These are phyloP conservation scores for Cymodocea nodosa DNA, from an alignment of 116 monocot species.

Conservation along the genomic window DNA sequence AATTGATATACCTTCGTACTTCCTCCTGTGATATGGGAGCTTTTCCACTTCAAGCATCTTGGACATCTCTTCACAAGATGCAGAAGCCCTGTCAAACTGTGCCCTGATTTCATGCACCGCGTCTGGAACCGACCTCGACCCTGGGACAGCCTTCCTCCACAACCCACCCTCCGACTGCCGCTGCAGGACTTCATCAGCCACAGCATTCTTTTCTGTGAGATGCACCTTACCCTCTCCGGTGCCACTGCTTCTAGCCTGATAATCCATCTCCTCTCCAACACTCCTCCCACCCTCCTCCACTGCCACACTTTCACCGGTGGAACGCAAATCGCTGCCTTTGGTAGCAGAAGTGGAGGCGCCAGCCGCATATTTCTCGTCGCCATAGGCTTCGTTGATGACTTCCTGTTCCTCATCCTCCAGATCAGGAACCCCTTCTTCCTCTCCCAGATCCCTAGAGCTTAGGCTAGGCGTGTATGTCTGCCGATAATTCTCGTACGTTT, in stretches of 20 bases:
- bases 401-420: conserved; percentile 72
- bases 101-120: conserved; percentile 51
- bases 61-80: conserved; percentile 30
- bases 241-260: conserved; percentile 1
- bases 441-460: conserved; percentile 63
- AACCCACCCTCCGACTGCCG: conserved; percentile 7
- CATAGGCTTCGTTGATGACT: conserved; percentile 50
- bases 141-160: conserved; percentile 4
- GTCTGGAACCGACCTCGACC: conserved; percentile 36
- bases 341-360: conserved; percentile 12
- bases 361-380: conserved; percentile 19
- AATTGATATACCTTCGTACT: conserved; percentile 37
- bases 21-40: conserved; percentile 43
- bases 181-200: conserved; percentile 23
- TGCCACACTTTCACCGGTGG: neutral
- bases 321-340: neutral
- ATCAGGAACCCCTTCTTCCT: conserved; percentile 97
- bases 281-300: conserved; percentile 9
- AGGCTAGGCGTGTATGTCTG: conserved; percentile 37
- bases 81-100: conserved; percentile 56
- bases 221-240: conserved; percentile 22
- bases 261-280: neutral
- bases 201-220: conserved; percentile 50
- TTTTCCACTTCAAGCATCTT: conserved; percentile 88
- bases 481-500: conserved; percentile 45